These are phyloP conservation scores for Lachnellula occidentalis DNA, from an alignment of 2,329 filamentous ascomycete genomes.

Conservation along the genomic window DNA sequence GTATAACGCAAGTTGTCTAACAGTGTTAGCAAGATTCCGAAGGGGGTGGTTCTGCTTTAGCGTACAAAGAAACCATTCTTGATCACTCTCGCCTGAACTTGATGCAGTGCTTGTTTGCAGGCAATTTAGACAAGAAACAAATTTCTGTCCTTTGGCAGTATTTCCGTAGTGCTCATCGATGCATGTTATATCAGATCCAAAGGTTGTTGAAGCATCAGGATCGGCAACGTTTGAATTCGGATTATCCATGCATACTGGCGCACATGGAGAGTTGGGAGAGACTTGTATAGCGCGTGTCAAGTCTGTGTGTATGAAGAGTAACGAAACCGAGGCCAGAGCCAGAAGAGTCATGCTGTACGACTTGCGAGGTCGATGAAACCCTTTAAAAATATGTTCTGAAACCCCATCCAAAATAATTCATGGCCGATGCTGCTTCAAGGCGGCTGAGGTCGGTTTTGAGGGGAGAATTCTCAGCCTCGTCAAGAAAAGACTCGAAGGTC, in stretches of 20 bases:
- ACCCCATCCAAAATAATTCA: slow-evolving; percentile 4
- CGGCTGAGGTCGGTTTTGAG: neutral
- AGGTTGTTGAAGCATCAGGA: slow-evolving; percentile 37
- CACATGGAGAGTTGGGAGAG: slow-evolving; percentile 46
- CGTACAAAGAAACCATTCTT: slow-evolving; percentile 29
- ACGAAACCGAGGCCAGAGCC: neutral
- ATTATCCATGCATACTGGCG: slow-evolving; percentile 41
- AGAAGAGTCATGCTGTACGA: slow-evolving; percentile 4
- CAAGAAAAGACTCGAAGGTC: neutral
- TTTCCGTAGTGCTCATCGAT: slow-evolving; percentile 21
- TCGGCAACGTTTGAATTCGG: slow-evolving; percentile 31
- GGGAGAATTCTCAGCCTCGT: neutral
- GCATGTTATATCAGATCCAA: slow-evolving; percentile 39
- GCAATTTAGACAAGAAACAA: slow-evolving; percentile 26
- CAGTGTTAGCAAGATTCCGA: slow-evolving; percentile 1
- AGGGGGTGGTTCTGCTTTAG: neutral
- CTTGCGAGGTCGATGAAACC: neutral
- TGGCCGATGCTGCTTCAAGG: neutral
- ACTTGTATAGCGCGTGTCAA: slow-evolving; percentile 37
- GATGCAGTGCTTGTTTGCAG: slow-evolving; percentile 26
- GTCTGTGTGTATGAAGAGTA: slow-evolving; percentile 1
- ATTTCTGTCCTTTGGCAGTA: slow-evolving; percentile 22
- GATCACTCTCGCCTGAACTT: slow-evolving; percentile 22
- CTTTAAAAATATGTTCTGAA: neutral
- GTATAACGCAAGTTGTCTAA: slow-evolving; percentile 30